Evolutionary conservation across 768 basidiomycete species (phyloP).

Genomic region (Pisolithus marmoratus): DNA sequence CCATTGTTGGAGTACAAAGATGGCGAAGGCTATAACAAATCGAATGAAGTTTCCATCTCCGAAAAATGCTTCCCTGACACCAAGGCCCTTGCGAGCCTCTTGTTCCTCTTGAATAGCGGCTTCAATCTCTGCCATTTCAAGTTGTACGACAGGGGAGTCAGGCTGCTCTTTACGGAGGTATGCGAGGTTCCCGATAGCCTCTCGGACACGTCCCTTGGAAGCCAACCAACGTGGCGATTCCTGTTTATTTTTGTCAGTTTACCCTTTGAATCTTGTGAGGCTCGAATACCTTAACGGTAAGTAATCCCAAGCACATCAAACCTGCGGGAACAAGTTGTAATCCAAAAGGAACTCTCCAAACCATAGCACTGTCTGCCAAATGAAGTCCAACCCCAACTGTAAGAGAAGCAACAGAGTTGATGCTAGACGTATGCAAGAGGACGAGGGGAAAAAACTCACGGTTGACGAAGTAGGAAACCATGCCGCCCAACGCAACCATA

Average conservation of each 20-base stretch:
- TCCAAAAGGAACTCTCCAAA: slow-evolving; percentile 73
- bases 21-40: no score
- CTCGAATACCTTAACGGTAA: no score
- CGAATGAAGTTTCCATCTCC: no score
- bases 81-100: no score
- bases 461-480: no score
- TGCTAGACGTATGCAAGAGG: slow-evolving; percentile 41
- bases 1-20: no score
- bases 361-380: slow-evolving; percentile 33
- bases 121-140: slow-evolving; percentile 78
- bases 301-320: slow-evolving; percentile 58
- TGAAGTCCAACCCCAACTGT: no score
- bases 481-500: slow-evolving; percentile 78
- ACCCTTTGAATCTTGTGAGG: slow-evolving; percentile 4
- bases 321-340: slow-evolving; percentile 73
- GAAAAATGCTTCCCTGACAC: no score
- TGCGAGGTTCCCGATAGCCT: no score
- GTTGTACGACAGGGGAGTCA: slow-evolving; percentile 41
- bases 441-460: slow-evolving; percentile 55
- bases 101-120: no score
- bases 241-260: slow-evolving; percentile 26
- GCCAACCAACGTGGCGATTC: slow-evolving; percentile 79
- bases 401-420: slow-evolving; percentile 35
- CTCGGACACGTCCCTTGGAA: slow-evolving; percentile 47
- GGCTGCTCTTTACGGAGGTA: slow-evolving; percentile 48